phyloP scores from a whole-genome alignment of 2,329 filamentous ascomycete genomes.

The Trichoderma guizhouense region DNA sequence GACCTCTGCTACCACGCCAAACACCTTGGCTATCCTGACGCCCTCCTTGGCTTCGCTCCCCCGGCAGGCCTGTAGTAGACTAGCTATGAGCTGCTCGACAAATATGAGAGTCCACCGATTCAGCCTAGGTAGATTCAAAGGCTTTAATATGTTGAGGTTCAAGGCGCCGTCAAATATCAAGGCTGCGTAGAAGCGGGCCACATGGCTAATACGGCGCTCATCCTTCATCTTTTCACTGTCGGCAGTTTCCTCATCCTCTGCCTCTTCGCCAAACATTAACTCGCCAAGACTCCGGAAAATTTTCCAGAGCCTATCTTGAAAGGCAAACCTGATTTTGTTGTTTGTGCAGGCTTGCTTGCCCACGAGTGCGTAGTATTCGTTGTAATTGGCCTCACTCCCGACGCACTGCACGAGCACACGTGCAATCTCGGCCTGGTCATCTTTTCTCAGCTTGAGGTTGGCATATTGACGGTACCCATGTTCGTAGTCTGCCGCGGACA shows the following conservation, averaged over 20 bases:
- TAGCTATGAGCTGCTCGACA: conserved; percentile 75
- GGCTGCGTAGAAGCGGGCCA: conserved; percentile 53
- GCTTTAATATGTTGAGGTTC: conserved; percentile 54
- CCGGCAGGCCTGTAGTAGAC: conserved; percentile 63
- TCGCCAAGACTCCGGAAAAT: conserved; percentile 85
- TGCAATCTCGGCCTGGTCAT: conserved; percentile 82
- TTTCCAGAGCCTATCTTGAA: conserved; percentile 84
- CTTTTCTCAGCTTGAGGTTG: conserved; percentile 80
- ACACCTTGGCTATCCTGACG: conserved; percentile 60
- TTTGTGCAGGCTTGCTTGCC: conserved; percentile 74
- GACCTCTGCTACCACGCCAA: conserved; percentile 60
- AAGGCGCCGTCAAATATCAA: conserved; percentile 47
- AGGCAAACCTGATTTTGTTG: conserved; percentile 73
- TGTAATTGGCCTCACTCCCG: conserved; percentile 78
- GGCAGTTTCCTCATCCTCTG: conserved; percentile 50
- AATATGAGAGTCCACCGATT: conserved; percentile 75
- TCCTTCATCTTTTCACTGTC: conserved; percentile 46
- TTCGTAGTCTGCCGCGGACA: conserved; percentile 78
- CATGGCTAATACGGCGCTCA: conserved; percentile 48
- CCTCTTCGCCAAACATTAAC: conserved; percentile 62
- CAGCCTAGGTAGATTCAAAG: conserved; percentile 74
- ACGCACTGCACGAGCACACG: conserved; percentile 84
- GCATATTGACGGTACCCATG: conserved; percentile 77
- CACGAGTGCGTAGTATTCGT: conserved; percentile 89
- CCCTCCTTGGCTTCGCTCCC: conserved; percentile 49